These are phyloP conservation scores for Phlegmacium glaucopus DNA, from an alignment of 768 basidiomycete species.

Conservation along the genomic window DNA sequence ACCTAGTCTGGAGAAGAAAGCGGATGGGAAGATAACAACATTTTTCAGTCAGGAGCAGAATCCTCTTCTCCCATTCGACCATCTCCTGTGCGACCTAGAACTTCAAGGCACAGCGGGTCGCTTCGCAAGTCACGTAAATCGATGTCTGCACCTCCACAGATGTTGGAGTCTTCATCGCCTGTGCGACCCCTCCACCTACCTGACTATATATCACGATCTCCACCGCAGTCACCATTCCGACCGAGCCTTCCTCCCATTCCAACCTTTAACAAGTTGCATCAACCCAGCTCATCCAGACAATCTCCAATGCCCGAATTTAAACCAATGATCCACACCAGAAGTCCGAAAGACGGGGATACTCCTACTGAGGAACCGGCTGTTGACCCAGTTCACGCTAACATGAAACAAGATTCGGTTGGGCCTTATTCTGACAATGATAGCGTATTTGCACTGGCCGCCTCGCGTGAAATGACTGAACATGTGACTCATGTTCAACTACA, in stretches of 20 bases:
- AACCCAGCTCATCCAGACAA: slow-evolving; percentile 16
- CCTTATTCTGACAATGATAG: slow-evolving; percentile 4
- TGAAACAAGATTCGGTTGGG: background rate
- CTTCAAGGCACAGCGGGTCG: slow-evolving; percentile 35
- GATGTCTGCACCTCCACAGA: slow-evolving; percentile 65
- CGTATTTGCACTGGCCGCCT: slow-evolving; percentile 24
- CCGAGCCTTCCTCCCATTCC: slow-evolving; percentile 39
- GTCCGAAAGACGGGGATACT: background rate
- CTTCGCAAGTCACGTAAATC: slow-evolving; percentile 63
- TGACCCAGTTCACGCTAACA: background rate
- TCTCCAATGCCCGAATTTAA: slow-evolving; percentile 17
- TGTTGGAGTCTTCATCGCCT: slow-evolving; percentile 42
- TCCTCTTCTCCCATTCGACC: slow-evolving; percentile 76
- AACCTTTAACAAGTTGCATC: slow-evolving; percentile 19
- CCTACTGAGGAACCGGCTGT: too few species aligned
- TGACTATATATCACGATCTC: slow-evolving; percentile 15
- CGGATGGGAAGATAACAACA: slow-evolving; percentile 89
- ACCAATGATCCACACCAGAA: background rate
- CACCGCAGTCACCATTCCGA: slow-evolving; percentile 42
- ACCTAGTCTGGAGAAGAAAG: slow-evolving; percentile 46
- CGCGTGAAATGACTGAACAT: slow-evolving; percentile 36
- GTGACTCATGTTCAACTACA: slow-evolving; percentile 14
- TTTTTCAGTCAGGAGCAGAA: slow-evolving; percentile 88
- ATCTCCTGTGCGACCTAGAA: slow-evolving; percentile 46
- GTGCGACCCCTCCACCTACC: slow-evolving; percentile 21